Evolutionary conservation across 177 flowering plant genomes (phyloP), one percentile per base, ranked within the genome.

Genomic region (Vitis hybrid): DNA sequence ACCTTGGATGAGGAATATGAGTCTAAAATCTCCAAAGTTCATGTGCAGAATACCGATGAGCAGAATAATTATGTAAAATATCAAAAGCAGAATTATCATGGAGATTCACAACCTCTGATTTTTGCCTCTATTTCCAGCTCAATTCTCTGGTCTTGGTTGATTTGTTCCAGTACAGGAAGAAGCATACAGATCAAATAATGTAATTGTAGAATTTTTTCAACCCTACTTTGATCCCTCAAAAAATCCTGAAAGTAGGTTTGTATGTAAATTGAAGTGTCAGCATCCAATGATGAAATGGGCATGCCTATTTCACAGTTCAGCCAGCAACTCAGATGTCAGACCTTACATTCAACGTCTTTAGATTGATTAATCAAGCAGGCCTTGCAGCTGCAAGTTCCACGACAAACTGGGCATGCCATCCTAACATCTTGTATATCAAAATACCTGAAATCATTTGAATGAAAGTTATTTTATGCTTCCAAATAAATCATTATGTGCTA

Each of bases 371-470:
- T 71, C 73, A 73, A 56, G 80, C 97, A 94, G 67, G 73, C 73
- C 65, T 78, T 82, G 70, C 97, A 92, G 66, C 80, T 74, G 77
- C 98, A 94, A 66, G 78, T 79, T 77, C 85, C 80, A 65, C 82
- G 85, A 77, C 98, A 94, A 66, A 89, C 86, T 56, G 97, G 92
- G 65, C 97, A 94, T 19, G 74, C 80, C 61, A 50, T 70, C 80
- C 81, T 81, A 61, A 89, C 82, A 67, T 89, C 85, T 72, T 72
- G 77, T 52, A 80, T 70, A 17, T 76, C 78, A 55, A 72, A 74
- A 72, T 77, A 82, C 88, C 97, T 92, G 70, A 52, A 69, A 48
- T 67, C 65, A 72, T 26, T 58, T 64, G 6, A 56, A 48, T 9
- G 13, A 21, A 48, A 57, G 17, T 32, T 19, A 60, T n/a, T 18